Evolutionary conservation across 2,329 filamentous ascomycete species (phyloP), one percentile per base, ranked within the genome.

Genomic region (Trichoderma koningiopsis): DNA sequence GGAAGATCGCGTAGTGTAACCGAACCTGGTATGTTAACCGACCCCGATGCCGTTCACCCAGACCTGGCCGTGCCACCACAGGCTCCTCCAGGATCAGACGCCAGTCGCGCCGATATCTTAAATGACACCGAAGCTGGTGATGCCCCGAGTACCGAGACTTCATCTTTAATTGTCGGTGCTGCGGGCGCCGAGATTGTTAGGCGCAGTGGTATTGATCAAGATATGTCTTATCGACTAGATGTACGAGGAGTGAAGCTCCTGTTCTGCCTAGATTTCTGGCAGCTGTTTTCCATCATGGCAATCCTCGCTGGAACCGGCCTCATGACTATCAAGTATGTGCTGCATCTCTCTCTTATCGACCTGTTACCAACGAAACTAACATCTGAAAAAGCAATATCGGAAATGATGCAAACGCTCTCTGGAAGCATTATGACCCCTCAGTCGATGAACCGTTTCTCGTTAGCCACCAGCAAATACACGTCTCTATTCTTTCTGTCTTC

Each of bases 271-370:
- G 91, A 96, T 73, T 99, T 98, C 80, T 98, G 94, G 94, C 92
- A 96, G 76, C 82, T 97, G 33, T 98, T 96, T 79, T 80, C 87
- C 69, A 89, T 97, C 73, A 92, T 99, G 87, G 94, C 91, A 49
- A 87, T 97, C n/a, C 84, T 98, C 71, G 93, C 94, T 5, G 96
- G 96, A 64, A 92, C 97, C 74, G 96, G 96, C 13, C 83, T 99
- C 73, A 99, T 99, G 96, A 98, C 95, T 0, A 99, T 99, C 81
- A 99, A 99, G 94, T 97, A 85, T 80, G 91, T 83, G 13, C 1
- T 37, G 19, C 16, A 16, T 56, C 4, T n/a, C 16, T 16, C 5
- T 16, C 19, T 37, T 22, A 8, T 14, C 60, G 65, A 68, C 27
- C 62, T 40, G 68, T 53, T 16, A 27, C 60, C 13, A 53, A 27